Evolutionary conservation across 306 rosid genomes (phyloP), one percentile per base, ranked within the genome.

Genomic region (Trifolium repens): DNA sequence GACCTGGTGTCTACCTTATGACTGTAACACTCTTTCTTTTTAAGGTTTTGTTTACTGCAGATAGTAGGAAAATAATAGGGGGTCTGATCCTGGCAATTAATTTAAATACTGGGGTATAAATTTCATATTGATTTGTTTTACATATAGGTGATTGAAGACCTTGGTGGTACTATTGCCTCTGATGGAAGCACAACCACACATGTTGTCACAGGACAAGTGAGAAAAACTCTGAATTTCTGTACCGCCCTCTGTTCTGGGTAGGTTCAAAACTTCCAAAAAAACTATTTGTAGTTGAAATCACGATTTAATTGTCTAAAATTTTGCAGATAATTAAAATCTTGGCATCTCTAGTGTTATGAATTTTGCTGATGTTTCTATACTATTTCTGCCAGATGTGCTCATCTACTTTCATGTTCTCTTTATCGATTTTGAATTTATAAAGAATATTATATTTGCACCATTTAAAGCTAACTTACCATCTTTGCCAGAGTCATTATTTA

Each of bases 171-270:
- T 78, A 77, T 85, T 72, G 60, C 85, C 6, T 10, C 83, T 58
- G 88, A 89, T 75, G 98, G 98, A 79, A 87, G 84, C 72, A 67
- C 72, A 73, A 42, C 92, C 74, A 91, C 98, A 5, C 97, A 93
- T 84, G 87, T 91, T 79, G 83, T 91, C 80, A 93, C 98, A 1
- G 98, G 98, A 81, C 71, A 88, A 89, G 96, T 80, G 78, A 87
- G 98, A 77, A 88, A 87, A 81, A 93, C 98, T 62, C 79, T 88
- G 73, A 93, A 93, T 85, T 93, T 93, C 84, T 93, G 97, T 70
- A 80, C 85, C 14, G 98, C 97, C 61, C 92, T 93, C 47, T 89
- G 93, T 77, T 89, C 97, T 30, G 98, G 97, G 98, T 91, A 83
- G 87, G 98, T 87, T 77, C 69, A 46, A 77, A 61, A n/a, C 47